Percentiles rank a stretch among this genome's conserved stretches.
phyloP scores from a whole-genome alignment of 2,329 filamentous ascomycete species.

The Aspergillus persii region DNA sequence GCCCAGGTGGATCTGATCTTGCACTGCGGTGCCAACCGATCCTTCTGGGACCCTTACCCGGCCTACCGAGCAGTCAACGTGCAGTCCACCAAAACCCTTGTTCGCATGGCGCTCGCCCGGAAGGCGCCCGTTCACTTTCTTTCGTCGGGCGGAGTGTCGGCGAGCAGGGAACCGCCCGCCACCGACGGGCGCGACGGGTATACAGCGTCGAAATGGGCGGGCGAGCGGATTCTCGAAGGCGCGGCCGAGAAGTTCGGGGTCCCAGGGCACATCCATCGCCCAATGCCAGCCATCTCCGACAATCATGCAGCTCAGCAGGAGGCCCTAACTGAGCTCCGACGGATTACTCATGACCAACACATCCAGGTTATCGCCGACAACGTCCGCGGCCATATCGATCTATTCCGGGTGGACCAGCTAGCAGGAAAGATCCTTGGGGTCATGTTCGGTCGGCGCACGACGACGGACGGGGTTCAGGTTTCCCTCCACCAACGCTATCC shows the following conservation, averaged over 20 bases:
- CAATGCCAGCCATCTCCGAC: neutral
- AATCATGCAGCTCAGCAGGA: neutral
- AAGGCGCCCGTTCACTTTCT: conserved; percentile 27
- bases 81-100: conserved; percentile 21
- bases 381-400: neutral
- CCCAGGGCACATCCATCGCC: neutral
- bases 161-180: conserved; percentile 10
- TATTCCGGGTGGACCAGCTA: neutral
- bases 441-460: neutral
- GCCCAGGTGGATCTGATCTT: conserved; percentile 48
- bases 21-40: conserved; percentile 48
- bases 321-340: neutral
- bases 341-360: neutral
- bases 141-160: conserved; percentile 25
- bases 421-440: neutral
- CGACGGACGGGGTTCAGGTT: neutral
- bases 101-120: conserved; percentile 4
- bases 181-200: conserved; percentile 35
- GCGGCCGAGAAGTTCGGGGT: neutral
- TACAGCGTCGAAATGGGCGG: conserved; percentile 39
- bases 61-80: conserved; percentile 23
- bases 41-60: conserved; percentile 24
- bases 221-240: conserved; percentile 38
- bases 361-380: neutral
- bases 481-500: neutral